Base-by-base conservation (phyloP, 1,139 yeast genomes). In the Cylindricascospora bacillispora region DNA sequence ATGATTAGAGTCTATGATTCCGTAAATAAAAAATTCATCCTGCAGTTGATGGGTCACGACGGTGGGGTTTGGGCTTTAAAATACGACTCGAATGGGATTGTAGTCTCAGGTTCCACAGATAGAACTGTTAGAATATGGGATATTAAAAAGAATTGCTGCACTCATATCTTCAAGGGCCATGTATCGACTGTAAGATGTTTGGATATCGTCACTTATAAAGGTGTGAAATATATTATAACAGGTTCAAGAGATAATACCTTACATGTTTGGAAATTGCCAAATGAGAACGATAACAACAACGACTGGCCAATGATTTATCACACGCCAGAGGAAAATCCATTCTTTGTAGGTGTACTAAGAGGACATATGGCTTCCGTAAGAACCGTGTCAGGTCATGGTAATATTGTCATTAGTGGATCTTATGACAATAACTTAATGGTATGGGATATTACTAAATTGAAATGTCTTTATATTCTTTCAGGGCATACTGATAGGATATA, bases 21-120 rank as follows among this genome's bases (percentile, higher is more conserved):
- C 3, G 60, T 65, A 22, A 74, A 82, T 0, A 95, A 95, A 4
- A 61, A 62, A 27, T 61, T 77, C 27, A 47, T 78, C n/a, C 64
- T 72, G 29, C 77, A 80, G 2, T 62, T 89, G 30, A 65, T 67
- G 32, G 97, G 95, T 9, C 98, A 89, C 49, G 93, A 81, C 35
- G 97, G 97, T 28, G 98, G 98, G 16, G 98, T 92, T 6, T 89
- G 99, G 99, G 97, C 98, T 1, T 63, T 89, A 50, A 85, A 89
- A 54, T 86, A 85, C 51, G 70, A 45, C 26, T 43, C 41, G 19
- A 46, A 47, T 28, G 55, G 55, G 6, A 77, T 81, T 1, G 59
- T 86, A 25, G 93, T 85, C 0, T 77, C 92, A 39, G 97, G 95
- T 0, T 77, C 93, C 2, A 85, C 95, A 1, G 97, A 86, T 56